Evolutionary conservation across 176 grass and related monocot species (phyloP), one percentile per base, ranked within the genome.

Genomic region (Tillandsia leiboldiana): DNA sequence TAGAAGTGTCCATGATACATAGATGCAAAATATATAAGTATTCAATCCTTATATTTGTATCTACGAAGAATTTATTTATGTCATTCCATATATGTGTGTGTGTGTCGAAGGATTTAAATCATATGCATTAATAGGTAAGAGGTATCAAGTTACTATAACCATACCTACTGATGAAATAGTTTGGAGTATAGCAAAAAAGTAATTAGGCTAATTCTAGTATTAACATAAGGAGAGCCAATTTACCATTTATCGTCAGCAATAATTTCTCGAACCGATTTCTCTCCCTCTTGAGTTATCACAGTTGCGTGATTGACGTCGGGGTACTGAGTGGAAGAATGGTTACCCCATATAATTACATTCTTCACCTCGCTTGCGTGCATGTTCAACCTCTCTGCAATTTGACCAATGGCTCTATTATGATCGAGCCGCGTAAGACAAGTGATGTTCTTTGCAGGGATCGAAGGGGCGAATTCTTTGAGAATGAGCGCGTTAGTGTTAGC

Each of bases 371-470:
- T 63, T 27, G 78, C 72, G 68, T 78, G 81, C 9, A 83, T 64
- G 72, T 78, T 82, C 67, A 96, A 61, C 74, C 79, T 83, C 74
- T 90, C 77, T 58, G 84, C 49, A 67, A 96, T 58, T 62, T 88
- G 82, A 64, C 72, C 87, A 50, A 96, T 68, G 27, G 84, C 91
- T 28, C 91, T 80, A 74, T 96, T 96, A 72, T 96, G 84, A 76
- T 96, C 91, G 12, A 96, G 87, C 73, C 91, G 80, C 1, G 91
- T 90, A n/a, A 96, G 84, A 76, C 87, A 96, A 53, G 74, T 88
- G 77, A 96, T 88, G 74, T 90, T 87, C 82, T 81, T 87, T 78
- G 79, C 73, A n/a, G 84, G 82, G 66, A 96, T 85, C 15, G 63
- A 77, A 0, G 79, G 64, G 15, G 84, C 84, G 42, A 81, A 87